Conservation (phyloP, 441 rosid species). For the Populus hybrid region DNA sequence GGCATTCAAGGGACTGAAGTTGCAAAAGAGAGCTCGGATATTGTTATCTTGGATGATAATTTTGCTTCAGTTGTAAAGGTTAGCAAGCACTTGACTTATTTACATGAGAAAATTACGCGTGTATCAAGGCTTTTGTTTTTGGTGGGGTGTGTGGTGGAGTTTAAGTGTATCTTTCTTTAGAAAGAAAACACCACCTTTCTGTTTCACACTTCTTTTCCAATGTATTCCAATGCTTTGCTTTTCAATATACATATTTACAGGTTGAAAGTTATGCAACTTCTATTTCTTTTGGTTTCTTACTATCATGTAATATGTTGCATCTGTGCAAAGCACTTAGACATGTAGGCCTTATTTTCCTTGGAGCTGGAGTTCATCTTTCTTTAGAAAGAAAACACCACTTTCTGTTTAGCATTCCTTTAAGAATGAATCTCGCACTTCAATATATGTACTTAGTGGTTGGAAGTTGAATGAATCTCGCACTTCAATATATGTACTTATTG, state of each 20-base stretch:
- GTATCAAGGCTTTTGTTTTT: neutral
- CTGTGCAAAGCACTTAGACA: neutral
- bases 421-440: neutral
- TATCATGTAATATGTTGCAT: neutral
- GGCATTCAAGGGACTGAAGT: constrained; percentile 98
- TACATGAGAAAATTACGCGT: neutral
- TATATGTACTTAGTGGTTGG: neutral
- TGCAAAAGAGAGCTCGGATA: constrained; percentile 94
- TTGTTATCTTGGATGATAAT: constrained; percentile 90
- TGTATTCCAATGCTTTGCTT: neutral
- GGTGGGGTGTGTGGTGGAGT: neutral
- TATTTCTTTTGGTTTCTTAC: neutral
- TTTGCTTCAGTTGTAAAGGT: constrained; percentile 98
- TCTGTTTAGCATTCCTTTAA: neutral
- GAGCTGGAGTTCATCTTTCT: neutral
- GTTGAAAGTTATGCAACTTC: neutral
- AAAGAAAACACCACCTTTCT: neutral
- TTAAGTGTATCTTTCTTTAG: neutral
- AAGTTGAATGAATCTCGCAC: neutral
- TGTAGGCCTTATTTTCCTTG: neutral
- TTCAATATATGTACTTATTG: neutral
- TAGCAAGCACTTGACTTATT: constrained; percentile 18
- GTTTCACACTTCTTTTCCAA: neutral
- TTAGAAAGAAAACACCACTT: neutral
- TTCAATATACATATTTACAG: neutral